phyloP scores from a whole-genome alignment of 1,139 yeast genomes.

The Waltiozyma sp. region DNA sequence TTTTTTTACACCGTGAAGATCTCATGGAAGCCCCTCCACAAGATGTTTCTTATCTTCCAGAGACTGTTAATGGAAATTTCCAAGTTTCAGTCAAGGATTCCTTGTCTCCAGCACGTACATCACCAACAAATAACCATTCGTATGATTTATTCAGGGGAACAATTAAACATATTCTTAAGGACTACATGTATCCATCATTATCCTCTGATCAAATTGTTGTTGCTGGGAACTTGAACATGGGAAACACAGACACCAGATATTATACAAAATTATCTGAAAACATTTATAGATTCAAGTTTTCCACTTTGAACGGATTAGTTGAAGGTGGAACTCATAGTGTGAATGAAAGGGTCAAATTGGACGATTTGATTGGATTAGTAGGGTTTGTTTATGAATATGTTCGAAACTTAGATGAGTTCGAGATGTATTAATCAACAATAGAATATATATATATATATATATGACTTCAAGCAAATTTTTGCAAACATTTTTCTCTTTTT shows the following conservation, averaged over 20 bases:
- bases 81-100: slow-evolving; percentile 26
- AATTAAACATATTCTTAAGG: slow-evolving; percentile 36
- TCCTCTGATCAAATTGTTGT: slow-evolving; percentile 20
- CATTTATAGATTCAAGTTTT: slow-evolving; percentile 35
- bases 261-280: slow-evolving; percentile 47
- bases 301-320: slow-evolving; percentile 8
- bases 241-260: slow-evolving; percentile 51
- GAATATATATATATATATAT: too few relatives aligned
- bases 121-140: slow-evolving; percentile 42
- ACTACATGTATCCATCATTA: slow-evolving; percentile 7
- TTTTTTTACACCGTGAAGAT: slow-evolving; percentile 25
- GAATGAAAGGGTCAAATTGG: slow-evolving; percentile 42
- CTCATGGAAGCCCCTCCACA: slow-evolving; percentile 10
- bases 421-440: neutral
- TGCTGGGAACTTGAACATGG: slow-evolving; percentile 41
- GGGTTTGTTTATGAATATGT: slow-evolving; percentile 51
- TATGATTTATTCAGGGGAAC: slow-evolving; percentile 48
- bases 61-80: slow-evolving; percentile 35
- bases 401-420: slow-evolving; percentile 20
- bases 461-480: neutral
- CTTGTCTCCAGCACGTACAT: slow-evolving; percentile 50
- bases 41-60: slow-evolving; percentile 7
- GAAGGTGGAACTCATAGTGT: slow-evolving; percentile 36
- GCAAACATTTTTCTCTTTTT: neutral
- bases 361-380: slow-evolving; percentile 43